Percentiles rank a stretch among this genome's conserved stretches.
phyloP scores from a whole-genome alignment of 2,329 filamentous ascomycete genomes.

The Fusarium decemcellulare region DNA sequence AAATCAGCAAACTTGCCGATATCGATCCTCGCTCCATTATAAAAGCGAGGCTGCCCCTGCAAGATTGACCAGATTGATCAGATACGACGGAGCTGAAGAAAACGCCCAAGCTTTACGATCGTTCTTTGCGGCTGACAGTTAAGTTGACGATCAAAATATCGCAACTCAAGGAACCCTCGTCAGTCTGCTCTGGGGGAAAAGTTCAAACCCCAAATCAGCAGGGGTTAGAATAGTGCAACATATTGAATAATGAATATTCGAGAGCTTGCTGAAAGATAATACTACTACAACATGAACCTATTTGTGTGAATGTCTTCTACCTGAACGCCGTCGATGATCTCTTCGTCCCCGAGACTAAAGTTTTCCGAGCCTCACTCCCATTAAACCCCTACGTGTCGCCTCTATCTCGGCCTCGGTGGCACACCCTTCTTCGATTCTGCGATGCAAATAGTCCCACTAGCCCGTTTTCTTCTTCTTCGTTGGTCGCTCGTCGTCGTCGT shows the following conservation, averaged over 20 bases:
- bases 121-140: constrained; percentile 34
- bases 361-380: constrained; percentile 33
- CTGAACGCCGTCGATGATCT: constrained; percentile 47
- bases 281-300: constrained; percentile 32
- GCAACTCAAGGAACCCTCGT: constrained; percentile 16
- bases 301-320: constrained; percentile 44
- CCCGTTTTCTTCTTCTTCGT: constrained; percentile 66
- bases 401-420: background rate
- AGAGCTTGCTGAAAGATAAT: constrained; percentile 1
- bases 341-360: constrained; percentile 32
- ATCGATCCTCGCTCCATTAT: background rate
- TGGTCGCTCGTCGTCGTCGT: constrained; percentile 59
- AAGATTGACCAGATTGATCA: background rate
- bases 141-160: constrained; percentile 31
- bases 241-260: background rate
- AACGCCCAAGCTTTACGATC: constrained; percentile 3
- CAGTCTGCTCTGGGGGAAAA: background rate
- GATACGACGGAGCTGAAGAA: background rate
- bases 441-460: constrained; percentile 24
- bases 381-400: constrained; percentile 24
- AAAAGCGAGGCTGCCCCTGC: constrained; percentile 6
- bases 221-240: background rate
- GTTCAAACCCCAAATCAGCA: background rate
- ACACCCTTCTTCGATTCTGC: background rate
- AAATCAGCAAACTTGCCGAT: background rate